These are phyloP conservation scores for Cercospora janseana DNA, from an alignment of 2,329 filamentous ascomycete genomes.

Conservation along the genomic window DNA sequence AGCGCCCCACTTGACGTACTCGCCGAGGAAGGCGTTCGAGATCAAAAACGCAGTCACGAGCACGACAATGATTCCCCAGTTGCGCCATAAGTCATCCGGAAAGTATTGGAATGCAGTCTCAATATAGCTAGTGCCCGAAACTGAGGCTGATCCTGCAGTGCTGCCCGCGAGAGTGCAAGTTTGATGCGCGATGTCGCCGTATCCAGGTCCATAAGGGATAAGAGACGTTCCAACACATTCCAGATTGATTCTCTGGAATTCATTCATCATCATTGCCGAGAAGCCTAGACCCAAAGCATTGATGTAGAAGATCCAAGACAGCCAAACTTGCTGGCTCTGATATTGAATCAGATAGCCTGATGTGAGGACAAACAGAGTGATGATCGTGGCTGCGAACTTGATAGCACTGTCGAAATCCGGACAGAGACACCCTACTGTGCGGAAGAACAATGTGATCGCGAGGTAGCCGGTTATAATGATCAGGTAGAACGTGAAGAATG, in stretches of 20 bases:
- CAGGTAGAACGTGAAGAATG: conserved; percentile 75
- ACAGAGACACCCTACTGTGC: conserved; percentile 70
- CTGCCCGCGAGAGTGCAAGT: conserved; percentile 79
- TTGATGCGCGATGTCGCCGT: conserved; percentile 69
- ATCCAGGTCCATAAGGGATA: conserved; percentile 68
- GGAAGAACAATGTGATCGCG: conserved; percentile 74
- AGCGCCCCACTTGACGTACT: conserved; percentile 73
- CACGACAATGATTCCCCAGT: conserved; percentile 75
- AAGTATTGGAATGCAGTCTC: conserved; percentile 65
- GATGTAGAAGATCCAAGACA: conserved; percentile 76
- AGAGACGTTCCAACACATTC: conserved; percentile 67
- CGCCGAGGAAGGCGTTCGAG: conserved; percentile 74
- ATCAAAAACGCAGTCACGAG: conserved; percentile 74
- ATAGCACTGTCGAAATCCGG: conserved; percentile 84
- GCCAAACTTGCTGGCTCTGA: conserved; percentile 69
- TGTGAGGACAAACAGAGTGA: conserved; percentile 78
- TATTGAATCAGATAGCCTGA: conserved; percentile 84
- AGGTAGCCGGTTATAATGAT: conserved; percentile 39
- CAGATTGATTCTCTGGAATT: conserved; percentile 69
- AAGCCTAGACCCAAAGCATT: conserved; percentile 75
- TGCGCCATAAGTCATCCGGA: conserved; percentile 70
- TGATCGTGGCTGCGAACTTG: conserved; percentile 72
- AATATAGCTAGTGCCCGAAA: conserved; percentile 70
- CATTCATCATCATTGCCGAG: conserved; percentile 78
- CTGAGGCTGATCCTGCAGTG: conserved; percentile 59